phyloP scores from a whole-genome alignment of 2,329 filamentous ascomycete species.

The Corinectria fuckeliana region DNA sequence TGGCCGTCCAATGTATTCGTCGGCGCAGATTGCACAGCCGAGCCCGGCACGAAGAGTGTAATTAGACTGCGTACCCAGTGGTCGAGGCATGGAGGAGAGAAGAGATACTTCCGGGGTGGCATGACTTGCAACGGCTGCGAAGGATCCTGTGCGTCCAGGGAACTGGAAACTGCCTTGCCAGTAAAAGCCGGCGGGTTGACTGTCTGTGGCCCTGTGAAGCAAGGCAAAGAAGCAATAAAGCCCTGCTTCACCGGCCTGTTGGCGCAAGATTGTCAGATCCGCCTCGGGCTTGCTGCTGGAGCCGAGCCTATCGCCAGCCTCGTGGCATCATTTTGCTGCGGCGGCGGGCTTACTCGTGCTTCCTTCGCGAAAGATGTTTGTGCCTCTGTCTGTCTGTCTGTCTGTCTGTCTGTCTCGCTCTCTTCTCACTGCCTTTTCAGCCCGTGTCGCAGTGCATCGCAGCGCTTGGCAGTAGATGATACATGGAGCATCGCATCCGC shows the following conservation, averaged over 20 bases:
- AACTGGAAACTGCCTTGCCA: neutral
- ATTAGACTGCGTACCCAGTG: neutral
- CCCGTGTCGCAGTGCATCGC: neutral
- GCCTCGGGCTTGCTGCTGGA: neutral
- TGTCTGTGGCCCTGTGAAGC: neutral
- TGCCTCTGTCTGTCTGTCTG: neutral
- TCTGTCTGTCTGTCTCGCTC: neutral
- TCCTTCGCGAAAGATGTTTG: neutral
- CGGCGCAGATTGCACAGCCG: neutral
- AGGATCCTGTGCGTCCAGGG: slow-evolving; percentile 32
- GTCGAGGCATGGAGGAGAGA: neutral
- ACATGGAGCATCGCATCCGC: neutral
- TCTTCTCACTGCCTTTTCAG: neutral
- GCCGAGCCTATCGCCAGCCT: slow-evolving; percentile 12
- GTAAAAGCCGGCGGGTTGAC: neutral
- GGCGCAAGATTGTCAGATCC: slow-evolving; percentile 18
- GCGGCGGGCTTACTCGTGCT: neutral
- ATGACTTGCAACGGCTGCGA: slow-evolving; percentile 40
- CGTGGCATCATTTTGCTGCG: neutral
- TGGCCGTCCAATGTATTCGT: neutral
- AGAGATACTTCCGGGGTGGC: slow-evolving; percentile 30
- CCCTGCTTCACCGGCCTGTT: neutral
- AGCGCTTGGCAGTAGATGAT: neutral
- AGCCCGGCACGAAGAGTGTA: too few relatives aligned
- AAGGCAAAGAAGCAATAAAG: neutral